Evolutionary conservation across 2,329 filamentous ascomycete genomes (phyloP).

Genomic region (Hypomyces rosellus): DNA sequence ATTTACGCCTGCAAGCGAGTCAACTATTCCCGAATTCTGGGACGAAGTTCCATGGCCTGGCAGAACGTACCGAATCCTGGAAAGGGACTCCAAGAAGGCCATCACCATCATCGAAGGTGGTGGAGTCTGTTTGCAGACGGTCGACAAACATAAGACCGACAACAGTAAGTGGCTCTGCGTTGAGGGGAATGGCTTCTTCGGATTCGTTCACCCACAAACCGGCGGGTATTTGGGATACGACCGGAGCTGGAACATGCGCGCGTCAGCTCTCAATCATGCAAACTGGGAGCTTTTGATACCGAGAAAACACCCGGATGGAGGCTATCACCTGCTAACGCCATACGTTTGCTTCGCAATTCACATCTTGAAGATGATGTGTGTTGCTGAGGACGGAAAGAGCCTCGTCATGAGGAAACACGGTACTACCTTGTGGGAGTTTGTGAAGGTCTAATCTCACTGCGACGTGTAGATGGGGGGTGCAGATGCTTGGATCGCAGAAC

Average conservation of each 20-base stretch:
- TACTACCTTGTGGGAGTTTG: constrained; percentile 7
- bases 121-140: no score
- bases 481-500: no score
- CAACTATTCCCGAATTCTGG: not conserved
- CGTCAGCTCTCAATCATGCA: not conserved
- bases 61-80: not conserved
- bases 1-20: not conserved
- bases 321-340: constrained; percentile 6
- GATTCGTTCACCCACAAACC: not conserved
- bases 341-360: not conserved
- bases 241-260: not conserved
- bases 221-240: constrained; percentile 3
- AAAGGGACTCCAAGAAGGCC: not conserved
- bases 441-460: not conserved
- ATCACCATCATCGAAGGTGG: not conserved
- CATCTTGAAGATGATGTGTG: constrained; percentile 1
- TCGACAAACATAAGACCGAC: not conserved
- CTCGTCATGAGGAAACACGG: constrained; percentile 4
- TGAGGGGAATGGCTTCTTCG: not conserved
- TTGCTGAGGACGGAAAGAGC: constrained; percentile 2
- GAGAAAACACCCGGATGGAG: constrained; percentile 6
- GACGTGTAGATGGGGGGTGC: no score
- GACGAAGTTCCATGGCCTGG: constrained; percentile 1
- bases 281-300: not conserved
- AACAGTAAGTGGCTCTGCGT: not conserved